Percentiles rank a stretch among this genome's conserved stretches.
Conservation (phyloP, 768 basidiomycete species). For the Lactarius sanguifluus region DNA sequence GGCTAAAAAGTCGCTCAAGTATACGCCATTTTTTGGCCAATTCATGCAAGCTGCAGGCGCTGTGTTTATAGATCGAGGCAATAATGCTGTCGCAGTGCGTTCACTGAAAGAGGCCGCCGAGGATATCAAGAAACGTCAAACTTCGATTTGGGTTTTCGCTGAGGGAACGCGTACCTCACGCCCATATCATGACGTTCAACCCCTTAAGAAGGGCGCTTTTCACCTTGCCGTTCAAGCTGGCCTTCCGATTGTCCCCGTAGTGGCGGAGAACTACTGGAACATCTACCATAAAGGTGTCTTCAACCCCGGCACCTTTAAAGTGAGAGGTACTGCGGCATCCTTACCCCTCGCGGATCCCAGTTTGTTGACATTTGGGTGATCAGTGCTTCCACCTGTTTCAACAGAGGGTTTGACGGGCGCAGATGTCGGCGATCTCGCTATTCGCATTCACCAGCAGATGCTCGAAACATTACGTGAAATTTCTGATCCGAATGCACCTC, state of each 20-base stretch:
- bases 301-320: conserved; percentile 69
- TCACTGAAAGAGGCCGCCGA: conserved; percentile 78
- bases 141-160: conserved; percentile 93
- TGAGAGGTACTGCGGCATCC: conserved; percentile 62
- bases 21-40: conserved; percentile 79
- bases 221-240: conserved; percentile 90
- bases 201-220: conserved; percentile 98
- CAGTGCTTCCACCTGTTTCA: conserved; percentile 88
- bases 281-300: conserved; percentile 80
- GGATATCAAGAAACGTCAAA: conserved; percentile 64
- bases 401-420: conserved; percentile 68
- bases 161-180: conserved; percentile 88
- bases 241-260: conserved; percentile 88
- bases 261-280: conserved; percentile 91
- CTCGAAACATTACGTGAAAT: conserved; percentile 73
- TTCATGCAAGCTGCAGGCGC: conserved; percentile 89
- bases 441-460: conserved; percentile 77
- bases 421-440: conserved; percentile 68
- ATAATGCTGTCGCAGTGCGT: conserved; percentile 67
- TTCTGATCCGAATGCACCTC: conserved; percentile 51
- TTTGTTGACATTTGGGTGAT: conserved; percentile 20
- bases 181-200: conserved; percentile 64
- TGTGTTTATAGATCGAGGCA: conserved; percentile 88
- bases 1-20: conserved; percentile 89
- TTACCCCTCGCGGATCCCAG: neutral